Evolutionary conservation across 2,329 filamentous ascomycete species (phyloP).

Genomic region (Cordyceps sp.): DNA sequence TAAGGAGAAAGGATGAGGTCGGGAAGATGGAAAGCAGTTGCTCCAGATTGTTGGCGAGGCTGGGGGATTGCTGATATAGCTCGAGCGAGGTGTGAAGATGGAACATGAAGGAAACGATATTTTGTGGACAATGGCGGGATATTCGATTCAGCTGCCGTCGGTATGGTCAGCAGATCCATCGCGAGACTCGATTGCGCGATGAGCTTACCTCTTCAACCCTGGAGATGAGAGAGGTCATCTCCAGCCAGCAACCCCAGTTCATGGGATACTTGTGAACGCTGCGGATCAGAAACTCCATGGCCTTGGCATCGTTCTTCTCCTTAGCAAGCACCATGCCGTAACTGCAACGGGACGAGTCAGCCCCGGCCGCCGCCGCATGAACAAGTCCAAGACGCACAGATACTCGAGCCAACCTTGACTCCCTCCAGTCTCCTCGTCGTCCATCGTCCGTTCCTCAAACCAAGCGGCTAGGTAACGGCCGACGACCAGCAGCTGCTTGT

Average conservation of each 20-base stretch:
- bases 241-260: constrained; percentile 96
- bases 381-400: constrained; percentile 27
- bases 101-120: constrained; percentile 89
- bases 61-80: constrained; percentile 69
- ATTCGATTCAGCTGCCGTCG: constrained; percentile 49
- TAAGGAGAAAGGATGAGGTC: constrained; percentile 73
- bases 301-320: constrained; percentile 75
- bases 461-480: constrained; percentile 64
- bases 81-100: constrained; percentile 82
- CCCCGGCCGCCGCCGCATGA: not conserved
- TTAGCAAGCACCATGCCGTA: constrained; percentile 85
- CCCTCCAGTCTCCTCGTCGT: constrained; percentile 40
- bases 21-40: constrained; percentile 78
- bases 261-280: constrained; percentile 83
- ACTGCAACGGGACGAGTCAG: constrained; percentile 13
- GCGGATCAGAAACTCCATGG: constrained; percentile 71
- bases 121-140: constrained; percentile 59
- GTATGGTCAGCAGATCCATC: not conserved
- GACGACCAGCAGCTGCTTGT: constrained; percentile 68
- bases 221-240: constrained; percentile 67
- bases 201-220: constrained; percentile 70
- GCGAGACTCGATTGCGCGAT: too few species aligned
- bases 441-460: constrained; percentile 49
- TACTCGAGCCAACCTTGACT: constrained; percentile 93
- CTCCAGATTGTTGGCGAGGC: constrained; percentile 56